Base-by-base conservation (phyloP, 768 basidiomycete species). In the Cystoderma amianthinum region DNA sequence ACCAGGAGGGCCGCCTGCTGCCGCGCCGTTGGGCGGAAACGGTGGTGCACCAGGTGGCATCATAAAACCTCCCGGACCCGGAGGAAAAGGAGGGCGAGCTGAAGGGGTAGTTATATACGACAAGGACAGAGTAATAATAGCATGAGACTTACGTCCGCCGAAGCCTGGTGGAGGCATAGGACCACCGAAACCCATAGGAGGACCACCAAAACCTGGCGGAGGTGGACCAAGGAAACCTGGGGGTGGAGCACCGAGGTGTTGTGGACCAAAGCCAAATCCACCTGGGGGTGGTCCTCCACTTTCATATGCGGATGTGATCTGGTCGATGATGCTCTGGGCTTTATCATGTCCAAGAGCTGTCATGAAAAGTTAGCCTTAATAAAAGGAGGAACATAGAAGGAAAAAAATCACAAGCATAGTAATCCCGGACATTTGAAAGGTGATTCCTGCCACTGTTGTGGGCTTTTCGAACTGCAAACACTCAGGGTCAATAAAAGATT, bases 391-490 rank as follows among this genome's bases (percentile, higher is more conserved):
- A 41, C 21, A 28, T 15, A 6, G 28, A 23, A 13, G 15, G 9
- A 18, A 18, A 20, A 2, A 10, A 48, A 84, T 43, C 47, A 93
- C 92, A 92, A 10, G 92, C 90, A 65, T 96, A 99, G 61, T 98
- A 99, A 54, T 98, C 95, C 45, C 91, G 71, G 44, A 99, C 95
- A 60, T 99, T 99, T 28, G 90, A 74, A 28, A 98, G 75, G 59
- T 99, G 96, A 64, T 99, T 99, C 44, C 95, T 76, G 50, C 96
- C 96, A 44, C 85, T 90, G 65, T 99, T 98, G 62, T 99, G 96
- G 39, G 96, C 96, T 65, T 97, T 96, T 48, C 96, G 86, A 24
- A 96, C 94, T 95, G 53, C 36, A 45, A 47, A 38, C 35, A 44
- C 36, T 48, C 42, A 44, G 49, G 48, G 20, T 51, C 34, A 23